phyloP scores from a whole-genome alignment of 108 stramenopile species.

The Fragilariopsis cylindrus region DNA sequence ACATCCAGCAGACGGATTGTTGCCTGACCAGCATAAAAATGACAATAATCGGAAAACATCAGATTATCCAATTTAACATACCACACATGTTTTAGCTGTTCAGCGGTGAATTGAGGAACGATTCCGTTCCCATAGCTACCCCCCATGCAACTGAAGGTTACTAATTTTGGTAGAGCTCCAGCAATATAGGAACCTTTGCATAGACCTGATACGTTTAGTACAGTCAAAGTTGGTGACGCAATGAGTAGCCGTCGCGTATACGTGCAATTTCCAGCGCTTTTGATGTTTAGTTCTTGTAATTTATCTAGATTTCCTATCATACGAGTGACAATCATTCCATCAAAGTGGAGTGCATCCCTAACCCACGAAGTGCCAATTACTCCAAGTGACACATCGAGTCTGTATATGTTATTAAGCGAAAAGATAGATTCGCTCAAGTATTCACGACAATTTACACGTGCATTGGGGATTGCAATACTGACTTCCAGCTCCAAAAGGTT shows the following conservation, averaged over 20 bases:
- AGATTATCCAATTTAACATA: neutral
- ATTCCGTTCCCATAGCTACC: neutral
- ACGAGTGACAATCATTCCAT: neutral
- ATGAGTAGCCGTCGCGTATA: neutral
- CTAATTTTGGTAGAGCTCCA: neutral
- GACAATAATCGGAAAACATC: neutral
- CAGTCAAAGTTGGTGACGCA: neutral
- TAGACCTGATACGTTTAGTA: neutral
- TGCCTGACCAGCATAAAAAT: neutral
- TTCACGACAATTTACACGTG: neutral
- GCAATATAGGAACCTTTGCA: neutral
- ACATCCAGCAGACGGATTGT: neutral
- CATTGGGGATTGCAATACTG: neutral
- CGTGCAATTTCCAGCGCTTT: neutral
- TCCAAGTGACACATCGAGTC: neutral
- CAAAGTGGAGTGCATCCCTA: neutral
- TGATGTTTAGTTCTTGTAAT: neutral
- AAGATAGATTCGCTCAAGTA: neutral
- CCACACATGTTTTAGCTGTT: neutral
- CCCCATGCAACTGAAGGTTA: neutral
- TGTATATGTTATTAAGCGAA: neutral
- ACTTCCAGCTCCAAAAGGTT: neutral
- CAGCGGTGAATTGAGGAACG: too few relatives aligned
- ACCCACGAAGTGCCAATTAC: neutral
- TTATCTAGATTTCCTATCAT: neutral